Conservation (phyloP, 1,284 basidiomycete genomes). For the Moesziomyces sp. region DNA sequence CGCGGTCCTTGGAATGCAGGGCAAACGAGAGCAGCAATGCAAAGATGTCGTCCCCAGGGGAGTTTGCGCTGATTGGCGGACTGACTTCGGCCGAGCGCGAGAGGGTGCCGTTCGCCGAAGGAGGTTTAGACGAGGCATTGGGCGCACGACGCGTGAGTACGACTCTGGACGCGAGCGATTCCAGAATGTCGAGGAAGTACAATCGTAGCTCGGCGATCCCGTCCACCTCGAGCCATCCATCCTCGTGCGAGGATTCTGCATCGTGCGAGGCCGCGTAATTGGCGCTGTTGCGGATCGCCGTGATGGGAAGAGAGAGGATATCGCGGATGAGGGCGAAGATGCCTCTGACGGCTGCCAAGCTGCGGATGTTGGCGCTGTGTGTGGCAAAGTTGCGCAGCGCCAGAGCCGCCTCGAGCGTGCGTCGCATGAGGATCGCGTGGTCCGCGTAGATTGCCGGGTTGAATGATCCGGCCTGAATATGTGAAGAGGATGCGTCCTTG, state of each 20-base stretch:
- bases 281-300: conserved; percentile 6
- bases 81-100: background rate
- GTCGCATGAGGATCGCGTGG: conserved; percentile 54
- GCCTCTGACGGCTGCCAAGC: conserved; percentile 26
- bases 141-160: conserved; percentile 45
- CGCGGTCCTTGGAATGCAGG: conserved; percentile 56
- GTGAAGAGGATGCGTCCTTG: background rate
- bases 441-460: conserved; percentile 20
- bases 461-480: background rate
- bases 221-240: conserved; percentile 50
- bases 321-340: conserved; percentile 41
- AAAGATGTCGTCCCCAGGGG: conserved; percentile 51
- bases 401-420: conserved; percentile 54
- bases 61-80: background rate
- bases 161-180: conserved; percentile 42
- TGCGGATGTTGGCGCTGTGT: conserved; percentile 38
- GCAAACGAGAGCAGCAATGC: conserved; percentile 44
- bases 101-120: conserved; percentile 2
- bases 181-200: conserved; percentile 62
- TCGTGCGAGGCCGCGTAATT: background rate
- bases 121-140: background rate
- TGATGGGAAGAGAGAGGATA: conserved; percentile 32
- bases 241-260: conserved; percentile 16
- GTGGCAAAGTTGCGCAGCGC: conserved; percentile 56
- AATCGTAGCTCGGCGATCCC: conserved; percentile 58